Conservation (phyloP, 129 eudicot genomes). For the Ambrosia artemisiifolia region DNA sequence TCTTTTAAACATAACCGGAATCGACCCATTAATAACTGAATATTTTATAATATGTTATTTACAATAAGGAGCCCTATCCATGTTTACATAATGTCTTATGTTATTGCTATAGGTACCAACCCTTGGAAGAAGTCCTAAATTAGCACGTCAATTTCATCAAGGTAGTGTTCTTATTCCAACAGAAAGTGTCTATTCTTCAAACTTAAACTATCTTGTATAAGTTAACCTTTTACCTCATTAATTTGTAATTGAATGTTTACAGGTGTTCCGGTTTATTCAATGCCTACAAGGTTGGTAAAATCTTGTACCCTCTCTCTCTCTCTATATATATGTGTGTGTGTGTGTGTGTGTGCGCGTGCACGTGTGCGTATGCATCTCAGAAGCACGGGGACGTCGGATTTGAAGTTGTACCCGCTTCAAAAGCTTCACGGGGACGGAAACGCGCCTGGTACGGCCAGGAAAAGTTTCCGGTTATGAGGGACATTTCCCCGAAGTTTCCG, state of each 20-base stretch:
- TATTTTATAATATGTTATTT: neutral
- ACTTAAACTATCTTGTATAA: neutral
- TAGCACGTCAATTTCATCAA: constrained; percentile 22
- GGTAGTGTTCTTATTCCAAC: constrained; percentile 27
- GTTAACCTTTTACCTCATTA: neutral
- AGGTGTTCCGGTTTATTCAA: constrained; percentile 29
- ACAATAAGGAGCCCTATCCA: neutral
- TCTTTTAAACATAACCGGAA: neutral
- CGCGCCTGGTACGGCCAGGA: no score
- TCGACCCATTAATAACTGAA: neutral
- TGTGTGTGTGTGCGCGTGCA: no score
- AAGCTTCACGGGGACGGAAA: no score
- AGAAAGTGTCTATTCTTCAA: neutral
- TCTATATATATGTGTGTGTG: neutral
- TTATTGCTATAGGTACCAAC: constrained; percentile 28
- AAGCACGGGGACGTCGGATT: no score
- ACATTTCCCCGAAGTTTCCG: no score
- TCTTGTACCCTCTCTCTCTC: neutral
- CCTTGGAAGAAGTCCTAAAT: constrained; percentile 28
- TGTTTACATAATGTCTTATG: constrained; percentile 3
- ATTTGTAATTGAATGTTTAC: constrained; percentile 8
- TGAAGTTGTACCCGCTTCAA: no score
- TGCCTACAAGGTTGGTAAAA: constrained; percentile 39
- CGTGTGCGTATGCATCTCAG: neutral
- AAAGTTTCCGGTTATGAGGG: no score